A percentile compares a stretch with the other conserved stretches of the same genome.
phyloP scores from a whole-genome alignment of 2,329 filamentous ascomycete species.

The Penicillium griseofulvum region DNA sequence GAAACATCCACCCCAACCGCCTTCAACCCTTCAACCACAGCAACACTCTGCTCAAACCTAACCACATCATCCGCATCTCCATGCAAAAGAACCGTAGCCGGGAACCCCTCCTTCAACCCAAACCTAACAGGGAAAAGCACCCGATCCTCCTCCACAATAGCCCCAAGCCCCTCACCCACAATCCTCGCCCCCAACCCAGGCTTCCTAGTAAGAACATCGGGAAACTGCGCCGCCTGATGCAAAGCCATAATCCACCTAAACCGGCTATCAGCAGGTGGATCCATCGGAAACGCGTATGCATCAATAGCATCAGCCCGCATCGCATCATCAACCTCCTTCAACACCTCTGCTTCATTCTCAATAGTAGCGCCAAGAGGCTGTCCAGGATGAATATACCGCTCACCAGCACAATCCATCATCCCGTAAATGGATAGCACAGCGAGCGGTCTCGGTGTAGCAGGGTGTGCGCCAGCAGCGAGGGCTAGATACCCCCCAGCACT shows the following conservation, averaged over 20 bases:
- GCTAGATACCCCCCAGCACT: constrained; percentile 17
- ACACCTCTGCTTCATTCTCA: not conserved
- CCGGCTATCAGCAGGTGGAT: not conserved
- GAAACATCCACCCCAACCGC: not conserved
- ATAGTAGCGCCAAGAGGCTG: not conserved
- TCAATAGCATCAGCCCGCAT: not conserved
- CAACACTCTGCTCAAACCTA: constrained; percentile 10
- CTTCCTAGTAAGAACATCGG: not conserved
- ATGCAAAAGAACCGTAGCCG: constrained; percentile 12
- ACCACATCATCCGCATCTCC: constrained; percentile 12
- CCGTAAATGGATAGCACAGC: constrained; percentile 3
- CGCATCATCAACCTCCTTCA: not conserved
- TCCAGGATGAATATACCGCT: not conserved
- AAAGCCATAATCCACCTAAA: constrained; percentile 5
- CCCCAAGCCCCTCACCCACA: not conserved
- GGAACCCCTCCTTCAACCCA: constrained; percentile 1
- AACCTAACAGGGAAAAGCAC: constrained; percentile 7
- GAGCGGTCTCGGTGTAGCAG: not conserved
- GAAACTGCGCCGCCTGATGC: not conserved
- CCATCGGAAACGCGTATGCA: not conserved
- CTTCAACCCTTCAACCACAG: constrained; percentile 1
- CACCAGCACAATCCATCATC: not conserved
- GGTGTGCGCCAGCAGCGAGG: constrained; percentile 8
- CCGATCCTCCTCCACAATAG: not conserved
- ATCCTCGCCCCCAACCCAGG: not conserved